Conservation (phyloP, 352 stramenopile genomes). For the Phytophthora vignae region DNA sequence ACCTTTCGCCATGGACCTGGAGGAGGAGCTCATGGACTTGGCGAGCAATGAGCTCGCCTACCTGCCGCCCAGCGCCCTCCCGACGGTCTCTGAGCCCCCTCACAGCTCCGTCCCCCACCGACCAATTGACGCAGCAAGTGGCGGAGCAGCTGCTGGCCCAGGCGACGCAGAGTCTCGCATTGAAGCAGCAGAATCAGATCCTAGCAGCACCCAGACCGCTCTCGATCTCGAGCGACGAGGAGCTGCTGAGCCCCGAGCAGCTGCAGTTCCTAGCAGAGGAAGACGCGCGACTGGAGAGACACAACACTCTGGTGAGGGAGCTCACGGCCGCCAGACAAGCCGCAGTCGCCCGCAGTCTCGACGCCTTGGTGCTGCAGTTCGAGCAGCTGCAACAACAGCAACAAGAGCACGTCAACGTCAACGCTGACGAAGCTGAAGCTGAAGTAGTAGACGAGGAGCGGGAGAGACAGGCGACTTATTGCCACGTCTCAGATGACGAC, state of each 20-base stretch:
- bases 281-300: slow-evolving; percentile 28
- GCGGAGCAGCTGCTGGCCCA: slow-evolving; percentile 21
- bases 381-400: slow-evolving; percentile 14
- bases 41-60: slow-evolving; percentile 67
- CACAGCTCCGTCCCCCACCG: background rate
- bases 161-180: slow-evolving; percentile 14
- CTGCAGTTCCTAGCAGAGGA: slow-evolving; percentile 28
- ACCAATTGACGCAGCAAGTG: slow-evolving; percentile 24
- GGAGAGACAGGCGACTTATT: slow-evolving; percentile 3
- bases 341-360: slow-evolving; percentile 5
- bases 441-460: background rate
- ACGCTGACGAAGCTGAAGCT: too few species aligned
- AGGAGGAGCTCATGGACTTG: slow-evolving; percentile 74
- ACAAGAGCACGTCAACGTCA: too few species aligned
- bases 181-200: background rate
- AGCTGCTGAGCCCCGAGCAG: slow-evolving; percentile 22
- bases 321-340: slow-evolving; percentile 18
- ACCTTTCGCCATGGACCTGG: slow-evolving; percentile 43
- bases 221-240: slow-evolving; percentile 1
- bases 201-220: background rate
- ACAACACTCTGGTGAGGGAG: slow-evolving; percentile 18
- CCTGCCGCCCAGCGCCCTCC: slow-evolving; percentile 36
- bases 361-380: slow-evolving; percentile 34
- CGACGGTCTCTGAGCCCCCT: background rate
- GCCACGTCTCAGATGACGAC: slow-evolving; percentile 42